Evolutionary conservation across 306 rosid species (phyloP).

Genomic region (Quercus suber): DNA sequence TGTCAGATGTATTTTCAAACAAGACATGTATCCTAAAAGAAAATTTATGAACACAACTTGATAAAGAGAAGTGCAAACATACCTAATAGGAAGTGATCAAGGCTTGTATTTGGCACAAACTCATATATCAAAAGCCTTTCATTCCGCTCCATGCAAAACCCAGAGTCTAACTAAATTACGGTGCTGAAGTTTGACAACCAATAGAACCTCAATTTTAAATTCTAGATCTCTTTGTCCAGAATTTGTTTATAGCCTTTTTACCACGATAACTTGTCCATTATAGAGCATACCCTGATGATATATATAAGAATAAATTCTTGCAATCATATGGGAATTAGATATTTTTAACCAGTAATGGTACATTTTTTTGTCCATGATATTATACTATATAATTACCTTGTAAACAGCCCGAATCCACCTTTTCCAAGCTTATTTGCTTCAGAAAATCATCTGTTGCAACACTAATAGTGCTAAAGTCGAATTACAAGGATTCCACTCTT

Average conservation of each 20-base stretch:
- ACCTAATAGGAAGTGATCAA: constrained; percentile 50
- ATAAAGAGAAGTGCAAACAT: constrained; percentile 1
- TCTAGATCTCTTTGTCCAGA: constrained; percentile 36
- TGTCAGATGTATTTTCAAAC: background rate
- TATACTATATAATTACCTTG: constrained; percentile 20
- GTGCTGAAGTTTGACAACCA: constrained; percentile 49
- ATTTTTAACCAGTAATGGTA: background rate
- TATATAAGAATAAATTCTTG: background rate
- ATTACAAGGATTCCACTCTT: constrained; percentile 16
- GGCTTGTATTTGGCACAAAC: constrained; percentile 47
- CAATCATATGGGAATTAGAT: background rate
- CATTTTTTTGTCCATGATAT: background rate
- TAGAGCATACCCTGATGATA: constrained; percentile 28
- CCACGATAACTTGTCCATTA: constrained; percentile 34
- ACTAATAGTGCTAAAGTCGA: constrained; percentile 21
- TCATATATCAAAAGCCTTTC: constrained; percentile 51
- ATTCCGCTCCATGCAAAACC: constrained; percentile 28
- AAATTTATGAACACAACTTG: background rate
- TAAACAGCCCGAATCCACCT: constrained; percentile 46
- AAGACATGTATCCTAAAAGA: background rate
- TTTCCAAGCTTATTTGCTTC: constrained; percentile 34
- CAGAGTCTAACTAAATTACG: constrained; percentile 32
- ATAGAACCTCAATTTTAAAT: constrained; percentile 41
- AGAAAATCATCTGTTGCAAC: constrained; percentile 26
- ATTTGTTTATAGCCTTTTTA: constrained; percentile 30